A percentile compares a stretch with the other conserved stretches of the same genome.
Conservation (phyloP, 2,329 filamentous ascomycete species). For the Pseudocercospora fuligena region DNA sequence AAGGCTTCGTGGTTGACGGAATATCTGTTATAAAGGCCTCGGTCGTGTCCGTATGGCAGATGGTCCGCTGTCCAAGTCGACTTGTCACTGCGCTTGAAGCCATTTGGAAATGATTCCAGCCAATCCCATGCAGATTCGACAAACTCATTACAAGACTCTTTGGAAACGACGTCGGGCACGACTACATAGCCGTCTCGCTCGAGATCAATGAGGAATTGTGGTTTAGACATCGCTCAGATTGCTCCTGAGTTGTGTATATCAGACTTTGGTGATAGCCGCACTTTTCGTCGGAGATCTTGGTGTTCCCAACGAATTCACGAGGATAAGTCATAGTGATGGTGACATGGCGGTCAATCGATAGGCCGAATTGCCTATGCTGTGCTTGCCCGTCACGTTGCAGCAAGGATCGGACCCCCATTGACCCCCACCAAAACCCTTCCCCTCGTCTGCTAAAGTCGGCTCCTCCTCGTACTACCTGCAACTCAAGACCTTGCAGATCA, state of each 20-base stretch:
- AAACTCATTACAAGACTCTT: slow-evolving; percentile 22
- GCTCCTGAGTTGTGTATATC: background rate
- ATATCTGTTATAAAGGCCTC: slow-evolving; percentile 33
- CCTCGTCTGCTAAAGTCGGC: background rate
- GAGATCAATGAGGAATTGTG: slow-evolving; percentile 28
- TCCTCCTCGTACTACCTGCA: background rate
- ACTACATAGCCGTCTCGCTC: slow-evolving; percentile 30
- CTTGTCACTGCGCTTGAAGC: slow-evolving; percentile 30
- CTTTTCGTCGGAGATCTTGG: background rate
- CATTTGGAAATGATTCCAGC: slow-evolving; percentile 28
- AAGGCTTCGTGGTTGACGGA: slow-evolving; percentile 34
- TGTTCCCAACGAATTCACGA: background rate
- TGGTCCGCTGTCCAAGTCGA: slow-evolving; percentile 27
- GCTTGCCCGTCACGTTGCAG: background rate
- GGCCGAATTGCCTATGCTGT: background rate
- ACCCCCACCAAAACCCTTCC: background rate
- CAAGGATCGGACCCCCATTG: background rate
- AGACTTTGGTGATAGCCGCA: background rate
- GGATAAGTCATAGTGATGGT: background rate
- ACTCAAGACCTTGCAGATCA: slow-evolving; percentile 12
- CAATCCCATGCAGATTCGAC: slow-evolving; percentile 24
- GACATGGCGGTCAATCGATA: background rate
- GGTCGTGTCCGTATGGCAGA: slow-evolving; percentile 22
- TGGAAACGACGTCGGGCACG: slow-evolving; percentile 25
- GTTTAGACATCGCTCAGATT: slow-evolving; percentile 15